phyloP scores from a whole-genome alignment of 495 filamentous ascomycete genomes.

The Aspergillus taichungensis region DNA sequence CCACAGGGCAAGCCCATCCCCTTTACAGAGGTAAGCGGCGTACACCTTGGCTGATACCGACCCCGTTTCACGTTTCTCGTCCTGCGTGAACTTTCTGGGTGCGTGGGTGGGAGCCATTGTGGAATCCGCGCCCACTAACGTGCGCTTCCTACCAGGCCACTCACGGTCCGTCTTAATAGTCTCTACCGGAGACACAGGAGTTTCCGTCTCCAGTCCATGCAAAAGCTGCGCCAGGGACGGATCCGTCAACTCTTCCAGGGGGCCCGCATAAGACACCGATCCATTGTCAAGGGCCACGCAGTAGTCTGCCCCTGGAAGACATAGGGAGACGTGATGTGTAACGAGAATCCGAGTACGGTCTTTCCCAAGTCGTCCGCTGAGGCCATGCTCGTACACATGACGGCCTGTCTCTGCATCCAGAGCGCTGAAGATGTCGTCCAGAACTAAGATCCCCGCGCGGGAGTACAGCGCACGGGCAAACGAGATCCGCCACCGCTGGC shows the following conservation, averaged over 20 bases:
- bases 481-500: conserved; percentile 69
- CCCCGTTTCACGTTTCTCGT: conserved; percentile 57
- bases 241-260: conserved; percentile 24
- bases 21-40: conserved; percentile 50
- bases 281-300: conserved; percentile 60
- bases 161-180: neutral
- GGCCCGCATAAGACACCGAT: conserved; percentile 50
- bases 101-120: conserved; percentile 5
- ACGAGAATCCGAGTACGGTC: conserved; percentile 67
- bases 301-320: conserved; percentile 59
- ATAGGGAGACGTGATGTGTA: conserved; percentile 70
- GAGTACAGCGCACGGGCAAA: conserved; percentile 74
- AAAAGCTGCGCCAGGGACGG: conserved; percentile 52
- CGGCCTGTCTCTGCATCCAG: conserved; percentile 60
- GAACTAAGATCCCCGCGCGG: conserved; percentile 61
- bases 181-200: conserved; percentile 16
- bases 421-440: conserved; percentile 73
- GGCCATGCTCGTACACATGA: conserved; percentile 63
- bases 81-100: conserved; percentile 59
- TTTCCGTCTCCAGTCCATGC: conserved; percentile 37
- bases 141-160: conserved; percentile 4
- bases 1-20: conserved; percentile 57
- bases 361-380: conserved; percentile 57
- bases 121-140: conserved; percentile 3
- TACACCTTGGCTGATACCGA: conserved; percentile 56